Evolutionary conservation across 345 rosid species (phyloP).

Genomic region (Draba incana): DNA sequence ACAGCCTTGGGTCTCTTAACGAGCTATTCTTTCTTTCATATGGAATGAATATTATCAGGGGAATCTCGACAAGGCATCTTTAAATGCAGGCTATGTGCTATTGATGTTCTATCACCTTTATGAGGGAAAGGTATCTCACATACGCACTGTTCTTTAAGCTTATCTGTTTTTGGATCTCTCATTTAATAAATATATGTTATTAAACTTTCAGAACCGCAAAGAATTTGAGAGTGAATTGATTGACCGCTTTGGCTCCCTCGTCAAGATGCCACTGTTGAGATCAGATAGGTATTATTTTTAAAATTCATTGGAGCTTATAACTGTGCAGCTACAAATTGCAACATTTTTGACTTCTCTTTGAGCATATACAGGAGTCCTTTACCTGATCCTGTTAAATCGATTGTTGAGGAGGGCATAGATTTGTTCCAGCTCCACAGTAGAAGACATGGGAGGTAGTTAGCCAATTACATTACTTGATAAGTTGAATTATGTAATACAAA

Average conservation of each 20-base stretch:
- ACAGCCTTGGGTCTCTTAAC: constrained; percentile 4
- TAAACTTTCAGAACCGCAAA: constrained; percentile 60
- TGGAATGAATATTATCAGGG: constrained; percentile 59
- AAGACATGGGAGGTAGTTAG: constrained; percentile 78
- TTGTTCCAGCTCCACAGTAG: constrained; percentile 71
- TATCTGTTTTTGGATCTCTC: constrained; percentile 10
- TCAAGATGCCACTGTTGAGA: constrained; percentile 89
- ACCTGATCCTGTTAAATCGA: constrained; percentile 65
- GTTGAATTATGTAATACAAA: constrained; percentile 5
- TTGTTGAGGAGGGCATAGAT: constrained; percentile 83
- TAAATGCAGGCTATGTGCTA: constrained; percentile 91
- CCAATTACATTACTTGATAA: constrained; percentile 20
- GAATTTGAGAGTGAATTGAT: constrained; percentile 85
- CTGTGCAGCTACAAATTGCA: constrained; percentile 9
- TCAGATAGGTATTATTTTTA: constrained; percentile 60
- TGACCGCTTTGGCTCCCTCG: constrained; percentile 87
- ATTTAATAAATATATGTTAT: not conserved
- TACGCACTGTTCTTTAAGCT: constrained; percentile 5
- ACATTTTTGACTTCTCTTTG: constrained; percentile 16
- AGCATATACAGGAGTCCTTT: constrained; percentile 65
- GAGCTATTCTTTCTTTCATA: constrained; percentile 23
- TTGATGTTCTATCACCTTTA: constrained; percentile 95
- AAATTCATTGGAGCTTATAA: constrained; percentile 1
- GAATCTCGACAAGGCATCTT: constrained; percentile 85
- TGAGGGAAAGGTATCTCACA: constrained; percentile 81